Base-by-base conservation (phyloP, 345 rosid species). In the Nasturtium officinale region DNA sequence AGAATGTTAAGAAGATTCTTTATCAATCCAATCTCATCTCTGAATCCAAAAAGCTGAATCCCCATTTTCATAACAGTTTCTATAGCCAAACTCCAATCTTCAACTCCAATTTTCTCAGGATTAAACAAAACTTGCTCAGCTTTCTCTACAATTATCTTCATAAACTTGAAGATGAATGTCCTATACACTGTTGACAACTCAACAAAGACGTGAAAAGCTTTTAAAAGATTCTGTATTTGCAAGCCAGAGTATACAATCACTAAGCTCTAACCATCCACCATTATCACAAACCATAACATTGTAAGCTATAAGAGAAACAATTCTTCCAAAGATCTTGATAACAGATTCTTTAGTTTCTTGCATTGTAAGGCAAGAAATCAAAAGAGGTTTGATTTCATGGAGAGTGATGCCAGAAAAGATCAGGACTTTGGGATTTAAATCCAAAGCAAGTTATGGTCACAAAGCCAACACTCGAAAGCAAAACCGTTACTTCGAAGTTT, bases 71-170 rank as follows among this genome's bases (percentile, higher is more conserved):
- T 35, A 54, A 35, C 4, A 52, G 61, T 16, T 42, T 55, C 9
- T 43, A 68, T 42, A 23, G 63, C 63, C 9, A 68, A 68, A 26
- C 32, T 55, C 72, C 72, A 68, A 40, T 17, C 42, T 26, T 40
- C 33, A 40, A 38, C 65, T 13, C n/a, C 17, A 59, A 11, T 3
- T 7, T 20, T 0, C 47, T 11, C 64, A 37, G 64, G 43, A 37
- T 12, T 12, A 37, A 37, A 3, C 57, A 65, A 20, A 0, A 65
- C 4, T 1, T 17, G 12, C 17, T 30, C 9, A 28, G 43, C 69
- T 30, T 65, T 5, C 20, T 47, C 30, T 1, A 33, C 4, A 33
- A 65, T 3, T 3, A 1, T 7, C 2, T 30, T 0, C 71, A 33
- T 25, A 48, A 66, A 21, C 6, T 6, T 25, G 11, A 6, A 3